Evolutionary conservation across 345 rosid genomes (phyloP).

Genomic region (Hibiscus tridactylites): DNA sequence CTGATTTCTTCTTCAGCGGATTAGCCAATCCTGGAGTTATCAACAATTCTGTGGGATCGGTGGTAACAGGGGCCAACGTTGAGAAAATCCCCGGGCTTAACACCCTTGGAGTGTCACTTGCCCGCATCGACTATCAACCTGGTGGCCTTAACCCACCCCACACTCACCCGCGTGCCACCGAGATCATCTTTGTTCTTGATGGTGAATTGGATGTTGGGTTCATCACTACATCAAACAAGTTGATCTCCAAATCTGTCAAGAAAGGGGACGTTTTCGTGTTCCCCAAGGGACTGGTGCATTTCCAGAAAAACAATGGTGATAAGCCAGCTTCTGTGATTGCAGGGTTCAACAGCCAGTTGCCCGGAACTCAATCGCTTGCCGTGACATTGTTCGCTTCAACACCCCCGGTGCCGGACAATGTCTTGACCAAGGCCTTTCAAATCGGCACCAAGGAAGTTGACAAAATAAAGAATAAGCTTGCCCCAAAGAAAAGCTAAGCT

Average conservation of each 20-base stretch:
- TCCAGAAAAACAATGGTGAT: constrained; percentile 51
- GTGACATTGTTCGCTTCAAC: constrained; percentile 32
- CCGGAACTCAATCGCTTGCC: constrained; percentile 51
- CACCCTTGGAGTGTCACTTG: constrained; percentile 51
- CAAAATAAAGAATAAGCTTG: constrained; percentile 45
- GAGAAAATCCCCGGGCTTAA: constrained; percentile 28
- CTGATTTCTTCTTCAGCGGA: constrained; percentile 53
- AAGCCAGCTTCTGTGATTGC: constrained; percentile 35
- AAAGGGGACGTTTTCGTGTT: constrained; percentile 51
- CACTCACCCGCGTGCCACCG: constrained; percentile 68
- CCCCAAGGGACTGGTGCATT: constrained; percentile 60
- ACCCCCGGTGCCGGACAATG: constrained; percentile 50
- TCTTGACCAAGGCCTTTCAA: constrained; percentile 60
- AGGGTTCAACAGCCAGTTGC: constrained; percentile 61
- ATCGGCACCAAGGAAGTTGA: constrained; percentile 53
- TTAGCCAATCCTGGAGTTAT: constrained; percentile 38
- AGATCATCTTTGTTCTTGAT: constrained; percentile 46
- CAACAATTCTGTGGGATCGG: constrained; percentile 44
- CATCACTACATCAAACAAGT: constrained; percentile 52
- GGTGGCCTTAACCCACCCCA: constrained; percentile 62
- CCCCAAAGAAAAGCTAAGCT: constrained; percentile 32
- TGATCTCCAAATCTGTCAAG: constrained; percentile 37
- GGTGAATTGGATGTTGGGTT: constrained; percentile 61
- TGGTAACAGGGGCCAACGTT: constrained; percentile 37
- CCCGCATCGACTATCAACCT: constrained; percentile 47